Evolutionary conservation across 768 basidiomycete species (phyloP), one percentile per base, ranked within the genome.

Genomic region (Megacollybia marginata): DNA sequence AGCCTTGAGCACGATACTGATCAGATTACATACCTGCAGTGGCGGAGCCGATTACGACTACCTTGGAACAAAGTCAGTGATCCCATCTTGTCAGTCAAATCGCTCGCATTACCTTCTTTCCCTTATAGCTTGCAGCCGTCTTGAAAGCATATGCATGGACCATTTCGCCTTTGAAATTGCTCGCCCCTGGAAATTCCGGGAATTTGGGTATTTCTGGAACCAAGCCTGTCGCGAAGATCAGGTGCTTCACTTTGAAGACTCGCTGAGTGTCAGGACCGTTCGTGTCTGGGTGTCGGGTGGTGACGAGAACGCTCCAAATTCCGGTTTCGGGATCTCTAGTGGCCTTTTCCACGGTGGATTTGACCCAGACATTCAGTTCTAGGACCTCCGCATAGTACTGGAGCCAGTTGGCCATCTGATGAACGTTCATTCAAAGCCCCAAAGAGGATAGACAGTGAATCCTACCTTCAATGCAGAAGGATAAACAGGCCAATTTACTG

Each of bases 31-130:
- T 44, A 10, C 13, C 9, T 12, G 15, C 19, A 32, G 33, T 83
- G 38, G 79, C 79, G n/a, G 83, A 75, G 13, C 85, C 84, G 2
- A 88, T 68, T n/a, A 87, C 69, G 1, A 85, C 68, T 5, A 76
- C 82, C 55, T 79, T 83, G 23, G 23, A 28, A 28, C 23, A 28
- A 28, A 28, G 4, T 28, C 23, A 28, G 23, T 28, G 23, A 6
- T 28, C 23, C 23, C 23, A 6, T 28, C 23, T 28, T 28, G n/a
- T 28, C 23, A 28, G 23, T 28, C 23, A 28, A 28, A 28, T 28
- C 23, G 23, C 6, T 6, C 23, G 23, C 23, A 28, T n/a, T 28
- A 28, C 82, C 55, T 79, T 83, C 68, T 85, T 85, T 7, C 82
- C 82, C 6, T 64, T 51, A 54, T 77, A 74, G 32, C 74, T 75